Percentiles rank a stretch among this genome's conserved stretches.
phyloP scores from a whole-genome alignment of 2,329 filamentous ascomycete genomes.

The Ascochyta fabae region DNA sequence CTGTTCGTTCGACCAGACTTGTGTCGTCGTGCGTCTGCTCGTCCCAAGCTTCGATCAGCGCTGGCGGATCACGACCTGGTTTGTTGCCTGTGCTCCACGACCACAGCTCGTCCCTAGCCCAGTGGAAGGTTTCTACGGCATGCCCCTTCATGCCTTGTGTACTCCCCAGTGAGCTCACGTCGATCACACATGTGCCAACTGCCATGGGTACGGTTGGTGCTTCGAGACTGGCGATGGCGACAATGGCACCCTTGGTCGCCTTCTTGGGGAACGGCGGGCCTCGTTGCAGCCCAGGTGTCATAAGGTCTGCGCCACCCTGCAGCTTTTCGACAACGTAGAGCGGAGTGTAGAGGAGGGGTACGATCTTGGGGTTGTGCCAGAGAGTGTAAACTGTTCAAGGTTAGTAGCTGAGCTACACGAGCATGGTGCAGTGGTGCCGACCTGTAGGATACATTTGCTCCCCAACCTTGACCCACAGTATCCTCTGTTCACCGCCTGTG shows the following conservation, averaged over 20 bases:
- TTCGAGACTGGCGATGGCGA: constrained; percentile 68
- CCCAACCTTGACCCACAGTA: constrained; percentile 69
- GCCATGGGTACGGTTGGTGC: constrained; percentile 67
- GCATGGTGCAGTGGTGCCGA: constrained; percentile 12
- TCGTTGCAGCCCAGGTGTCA: constrained; percentile 70
- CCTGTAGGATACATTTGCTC: constrained; percentile 61
- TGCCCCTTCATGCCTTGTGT: constrained; percentile 68
- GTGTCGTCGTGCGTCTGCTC: constrained; percentile 43
- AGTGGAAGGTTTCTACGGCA: constrained; percentile 70
- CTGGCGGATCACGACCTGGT: constrained; percentile 61
- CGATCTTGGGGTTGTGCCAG: constrained; percentile 67
- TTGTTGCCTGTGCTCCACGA: constrained; percentile 63
- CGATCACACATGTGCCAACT: constrained; percentile 69
- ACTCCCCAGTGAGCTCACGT: constrained; percentile 61
- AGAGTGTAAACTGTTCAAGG: constrained; percentile 64
- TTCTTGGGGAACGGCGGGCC: constrained; percentile 67
- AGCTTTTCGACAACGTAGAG: constrained; percentile 68
- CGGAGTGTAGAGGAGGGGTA: constrained; percentile 70
- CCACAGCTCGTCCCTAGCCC: constrained; percentile 74
- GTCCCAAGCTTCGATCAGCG: constrained; percentile 60
- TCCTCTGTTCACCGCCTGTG: constrained; percentile 61
- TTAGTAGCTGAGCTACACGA: background rate
- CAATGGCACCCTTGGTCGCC: constrained; percentile 65
- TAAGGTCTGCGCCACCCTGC: constrained; percentile 69
- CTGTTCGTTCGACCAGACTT: constrained; percentile 48